phyloP scores from a whole-genome alignment of 73 alveolate species.

The Paramecium primaurelia region DNA sequence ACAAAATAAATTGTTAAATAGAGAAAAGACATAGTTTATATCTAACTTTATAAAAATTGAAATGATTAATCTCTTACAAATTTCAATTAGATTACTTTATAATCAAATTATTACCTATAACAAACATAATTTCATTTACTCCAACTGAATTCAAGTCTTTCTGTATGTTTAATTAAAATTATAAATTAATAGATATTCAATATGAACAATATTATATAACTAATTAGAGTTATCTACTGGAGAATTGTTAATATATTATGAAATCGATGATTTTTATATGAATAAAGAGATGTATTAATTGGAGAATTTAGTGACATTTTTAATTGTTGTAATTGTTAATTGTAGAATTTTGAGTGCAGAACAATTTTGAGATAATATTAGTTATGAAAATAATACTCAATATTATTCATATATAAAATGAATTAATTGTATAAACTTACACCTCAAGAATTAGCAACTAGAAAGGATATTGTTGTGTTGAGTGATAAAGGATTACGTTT shows the following conservation, averaged over 20 bases:
- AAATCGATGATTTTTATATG: too few relatives aligned
- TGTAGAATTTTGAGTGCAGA: neutral
- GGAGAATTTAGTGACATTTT: too few relatives aligned
- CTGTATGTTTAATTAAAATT: neutral
- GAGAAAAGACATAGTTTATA: neutral
- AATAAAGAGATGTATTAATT: too few relatives aligned
- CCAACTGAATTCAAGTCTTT: conserved; percentile 36
- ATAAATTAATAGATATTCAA: neutral
- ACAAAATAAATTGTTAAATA: neutral
- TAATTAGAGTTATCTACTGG: too few relatives aligned
- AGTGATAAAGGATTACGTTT: neutral
- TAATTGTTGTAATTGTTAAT: neutral
- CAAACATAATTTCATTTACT: neutral
- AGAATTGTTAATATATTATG: neutral
- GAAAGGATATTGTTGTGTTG: neutral
- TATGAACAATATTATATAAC: too few relatives aligned
- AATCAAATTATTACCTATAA: neutral
- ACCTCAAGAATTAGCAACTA: neutral
- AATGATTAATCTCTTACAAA: neutral
- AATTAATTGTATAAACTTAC: neutral
- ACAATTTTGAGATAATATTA: neutral
- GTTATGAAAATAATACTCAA: neutral
- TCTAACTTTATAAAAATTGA: neutral
- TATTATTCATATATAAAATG: neutral
- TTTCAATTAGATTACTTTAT: neutral